Conservation (phyloP, 1,284 basidiomycete genomes). For the Inonotus hispidus region DNA sequence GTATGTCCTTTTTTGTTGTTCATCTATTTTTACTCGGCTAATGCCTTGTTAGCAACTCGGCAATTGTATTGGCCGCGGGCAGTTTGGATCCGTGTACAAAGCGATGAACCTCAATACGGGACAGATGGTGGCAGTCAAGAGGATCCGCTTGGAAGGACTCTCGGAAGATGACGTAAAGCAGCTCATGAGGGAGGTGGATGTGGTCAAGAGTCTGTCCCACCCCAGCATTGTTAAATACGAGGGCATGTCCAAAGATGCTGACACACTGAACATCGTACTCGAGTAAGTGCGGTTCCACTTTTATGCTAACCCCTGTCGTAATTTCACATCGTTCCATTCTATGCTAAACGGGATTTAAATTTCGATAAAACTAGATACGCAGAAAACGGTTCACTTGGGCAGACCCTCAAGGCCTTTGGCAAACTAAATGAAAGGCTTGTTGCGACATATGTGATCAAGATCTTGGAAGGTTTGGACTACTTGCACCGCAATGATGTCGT, state of each 20-base stretch:
- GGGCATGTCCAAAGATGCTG: slow-evolving; percentile 86
- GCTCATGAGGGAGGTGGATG: slow-evolving; percentile 87
- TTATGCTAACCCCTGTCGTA: neutral
- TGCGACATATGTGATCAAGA: slow-evolving; percentile 48
- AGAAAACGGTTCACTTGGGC: slow-evolving; percentile 49
- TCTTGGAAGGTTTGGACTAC: slow-evolving; percentile 49
- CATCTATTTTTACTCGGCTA: neutral
- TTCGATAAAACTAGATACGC: slow-evolving; percentile 35
- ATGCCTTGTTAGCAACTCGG: slow-evolving; percentile 71
- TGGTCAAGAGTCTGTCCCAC: slow-evolving; percentile 84
- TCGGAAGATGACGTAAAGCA: slow-evolving; percentile 82
- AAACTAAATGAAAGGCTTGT: slow-evolving; percentile 47
- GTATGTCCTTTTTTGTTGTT: slow-evolving; percentile 45
- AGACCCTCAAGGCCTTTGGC: slow-evolving; percentile 48
- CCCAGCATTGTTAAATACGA: slow-evolving; percentile 96
- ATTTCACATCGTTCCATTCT: neutral
- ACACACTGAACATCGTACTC: slow-evolving; percentile 85
- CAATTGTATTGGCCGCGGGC: slow-evolving; percentile 93
- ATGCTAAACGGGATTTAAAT: neutral
- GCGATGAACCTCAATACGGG: slow-evolving; percentile 89
- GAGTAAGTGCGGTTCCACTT: slow-evolving; percentile 56
- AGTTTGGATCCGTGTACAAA: slow-evolving; percentile 93
- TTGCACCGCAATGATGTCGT: slow-evolving; percentile 40
- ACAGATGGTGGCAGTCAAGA: slow-evolving; percentile 93
- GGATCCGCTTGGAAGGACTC: slow-evolving; percentile 81